phyloP scores from a whole-genome alignment of 768 basidiomycete species.

The Mycena vulgaris region DNA sequence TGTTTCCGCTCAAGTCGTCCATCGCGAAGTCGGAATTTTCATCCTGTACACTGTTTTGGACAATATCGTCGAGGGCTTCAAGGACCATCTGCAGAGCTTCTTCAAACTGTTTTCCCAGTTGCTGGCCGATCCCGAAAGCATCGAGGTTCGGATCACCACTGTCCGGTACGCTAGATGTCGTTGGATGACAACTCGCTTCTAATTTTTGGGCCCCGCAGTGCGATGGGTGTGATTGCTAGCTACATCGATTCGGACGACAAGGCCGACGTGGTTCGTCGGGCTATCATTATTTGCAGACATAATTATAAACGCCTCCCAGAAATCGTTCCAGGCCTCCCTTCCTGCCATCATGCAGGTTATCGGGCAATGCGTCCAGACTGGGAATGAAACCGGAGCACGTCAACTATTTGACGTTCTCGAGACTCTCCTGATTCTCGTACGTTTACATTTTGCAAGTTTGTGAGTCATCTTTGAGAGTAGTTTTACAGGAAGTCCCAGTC shows the following conservation, averaged over 20 bases:
- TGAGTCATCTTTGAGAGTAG: constrained; percentile 27
- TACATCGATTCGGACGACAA: constrained; percentile 94
- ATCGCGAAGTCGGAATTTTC: constrained; percentile 94
- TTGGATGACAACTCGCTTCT: constrained; percentile 9
- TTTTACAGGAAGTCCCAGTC: constrained; percentile 88
- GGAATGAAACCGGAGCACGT: constrained; percentile 86
- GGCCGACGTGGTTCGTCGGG: constrained; percentile 80
- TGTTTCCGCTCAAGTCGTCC: constrained; percentile 73
- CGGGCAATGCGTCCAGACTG: constrained; percentile 83
- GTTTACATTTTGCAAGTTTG: constrained; percentile 41
- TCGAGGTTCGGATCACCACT: constrained; percentile 92
- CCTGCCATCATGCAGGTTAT: constrained; percentile 93
- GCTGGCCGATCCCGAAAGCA: constrained; percentile 86
- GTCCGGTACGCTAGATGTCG: constrained; percentile 68
- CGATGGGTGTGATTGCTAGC: constrained; percentile 93
- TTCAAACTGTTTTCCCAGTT: constrained; percentile 86
- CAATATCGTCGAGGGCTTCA: constrained; percentile 91
- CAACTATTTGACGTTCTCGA: constrained; percentile 97
- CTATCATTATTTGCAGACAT: neutral
- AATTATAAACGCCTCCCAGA: constrained; percentile 58
- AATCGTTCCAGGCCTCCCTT: constrained; percentile 89
- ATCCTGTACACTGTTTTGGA: constrained; percentile 94
- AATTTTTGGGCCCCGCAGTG: constrained; percentile 57
- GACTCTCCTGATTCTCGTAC: constrained; percentile 91
- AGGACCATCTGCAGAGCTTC: constrained; percentile 78